Evolutionary conservation across 805 yeast genomes (phyloP), one percentile per base, ranked within the genome.

Genomic region (Saccharomycopsis sp.): DNA sequence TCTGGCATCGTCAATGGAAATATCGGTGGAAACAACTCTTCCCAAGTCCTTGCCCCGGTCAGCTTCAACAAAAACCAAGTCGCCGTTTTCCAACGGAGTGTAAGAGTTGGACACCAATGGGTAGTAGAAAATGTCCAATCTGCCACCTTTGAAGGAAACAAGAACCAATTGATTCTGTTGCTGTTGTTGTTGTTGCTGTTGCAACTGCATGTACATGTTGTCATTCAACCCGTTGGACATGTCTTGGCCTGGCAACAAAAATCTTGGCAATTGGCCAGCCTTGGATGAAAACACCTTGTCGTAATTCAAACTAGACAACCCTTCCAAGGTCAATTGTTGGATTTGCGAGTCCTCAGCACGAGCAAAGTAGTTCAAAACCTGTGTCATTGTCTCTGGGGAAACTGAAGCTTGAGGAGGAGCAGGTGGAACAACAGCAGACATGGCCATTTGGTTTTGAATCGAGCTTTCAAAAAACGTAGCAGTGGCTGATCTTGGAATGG

Each of bases 11-110:
- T 76, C 82, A 27, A 71, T 60, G 3, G 77, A 62, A 20, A 83
- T 69, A 50, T 74, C 68, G 51, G 76, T 60, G 44, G 69, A 67
- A 27, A 72, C 71, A 34, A 83, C 71, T 53, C 71, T 70, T 27
- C 94, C 94, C 45, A 83, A 65, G 58, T 83, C 94, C 27, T 75
- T 62, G 27, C 94, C 94, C 25, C 94, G 64, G 53, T 83, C 94
- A 1, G 92, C 94, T 53, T 83, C 89, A 13, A 82, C 94, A 53
- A 82, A 73, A 12, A 84, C 89, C 52, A 80, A 65, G 53, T 80
- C 87, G 17, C 82, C 82, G 4, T 65, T 58, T 37, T 63, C 60
- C 32, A 76, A 57, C 4, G 21, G 22, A 23, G 30, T 34, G 23
- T 49, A 52, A 20, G 58, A 51, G 17, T 58, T 55, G 20, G 52